Evolutionary conservation across 139 green algal genomes (phyloP).

Genomic region (Chlamydomonas schloesseri): DNA sequence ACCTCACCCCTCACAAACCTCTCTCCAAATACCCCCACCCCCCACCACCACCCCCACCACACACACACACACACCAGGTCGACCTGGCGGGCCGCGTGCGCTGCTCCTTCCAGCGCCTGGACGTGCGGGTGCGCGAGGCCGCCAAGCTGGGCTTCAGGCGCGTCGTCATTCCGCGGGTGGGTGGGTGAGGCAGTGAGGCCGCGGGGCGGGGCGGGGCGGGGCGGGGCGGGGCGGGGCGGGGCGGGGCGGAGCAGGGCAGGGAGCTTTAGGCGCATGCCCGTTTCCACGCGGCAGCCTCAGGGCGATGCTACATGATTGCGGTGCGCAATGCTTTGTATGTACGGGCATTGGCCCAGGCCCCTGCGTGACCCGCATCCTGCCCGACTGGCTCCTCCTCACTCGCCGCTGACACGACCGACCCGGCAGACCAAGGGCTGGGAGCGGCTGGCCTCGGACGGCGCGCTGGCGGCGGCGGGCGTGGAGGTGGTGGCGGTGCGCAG

Average conservation of each 20-base stretch:
- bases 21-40: too few species aligned
- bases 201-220: not conserved
- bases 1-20: too few species aligned
- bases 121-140: slow-evolving; percentile 40
- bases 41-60: not conserved
- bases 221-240: not conserved
- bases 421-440: slow-evolving; percentile 11
- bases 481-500: slow-evolving; percentile 11
- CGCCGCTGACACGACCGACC: too few species aligned
- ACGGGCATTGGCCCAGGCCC: not conserved
- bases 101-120: slow-evolving; percentile 31
- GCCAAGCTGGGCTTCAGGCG: slow-evolving; percentile 46
- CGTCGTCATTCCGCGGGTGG: slow-evolving; percentile 49
- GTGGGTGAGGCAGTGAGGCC: not conserved
- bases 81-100: slow-evolving; percentile 52
- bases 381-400: too few species aligned
- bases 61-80: slow-evolving; percentile 5
- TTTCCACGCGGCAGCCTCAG: too few species aligned
- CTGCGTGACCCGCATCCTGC: too few species aligned
- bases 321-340: too few species aligned
- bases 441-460: not conserved
- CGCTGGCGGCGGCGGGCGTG: not conserved
- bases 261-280: not conserved
- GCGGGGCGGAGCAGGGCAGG: not conserved
- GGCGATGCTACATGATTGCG: too few species aligned